These are phyloP conservation scores for Pterocarpus macrocarpus DNA, from an alignment of 306 rosid species.

Conservation along the genomic window DNA sequence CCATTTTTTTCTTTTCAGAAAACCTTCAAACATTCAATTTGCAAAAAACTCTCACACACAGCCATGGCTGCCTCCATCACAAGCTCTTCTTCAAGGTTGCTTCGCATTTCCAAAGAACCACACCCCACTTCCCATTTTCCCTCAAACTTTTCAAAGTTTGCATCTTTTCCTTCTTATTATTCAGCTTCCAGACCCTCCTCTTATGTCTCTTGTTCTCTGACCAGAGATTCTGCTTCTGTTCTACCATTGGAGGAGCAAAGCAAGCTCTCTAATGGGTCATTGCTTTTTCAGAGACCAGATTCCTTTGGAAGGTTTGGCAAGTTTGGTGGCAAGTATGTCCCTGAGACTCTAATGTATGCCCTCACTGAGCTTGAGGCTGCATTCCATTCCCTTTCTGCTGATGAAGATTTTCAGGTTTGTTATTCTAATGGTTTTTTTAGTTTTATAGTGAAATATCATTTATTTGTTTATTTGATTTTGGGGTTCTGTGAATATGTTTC, in stretches of 20 bases:
- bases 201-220: slow-evolving; percentile 62
- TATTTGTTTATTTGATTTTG: not conserved
- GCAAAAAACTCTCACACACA: slow-evolving; percentile 17
- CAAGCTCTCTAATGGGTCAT: slow-evolving; percentile 47
- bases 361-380: slow-evolving; percentile 89
- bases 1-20: not conserved
- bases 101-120: slow-evolving; percentile 48
- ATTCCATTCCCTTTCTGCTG: slow-evolving; percentile 69
- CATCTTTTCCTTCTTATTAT: slow-evolving; percentile 46
- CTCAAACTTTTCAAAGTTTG: slow-evolving; percentile 46
- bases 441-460: not conserved
- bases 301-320: slow-evolving; percentile 87
- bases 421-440: not conserved
- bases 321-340: slow-evolving; percentile 95
- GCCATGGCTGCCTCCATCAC: slow-evolving; percentile 48
- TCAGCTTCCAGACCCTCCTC: slow-evolving; percentile 20
- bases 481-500: not conserved
- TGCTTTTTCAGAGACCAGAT: slow-evolving; percentile 72
- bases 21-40: slow-evolving; percentile 19
- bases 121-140: slow-evolving; percentile 53
- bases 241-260: slow-evolving; percentile 42
- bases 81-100: slow-evolving; percentile 10
- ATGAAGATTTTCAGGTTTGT: slow-evolving; percentile 80
- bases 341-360: slow-evolving; percentile 93
- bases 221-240: slow-evolving; percentile 54